Evolutionary conservation across 2,329 filamentous ascomycete species (phyloP), one percentile per base, ranked within the genome.

Genomic region (Talaromyces sp.): DNA sequence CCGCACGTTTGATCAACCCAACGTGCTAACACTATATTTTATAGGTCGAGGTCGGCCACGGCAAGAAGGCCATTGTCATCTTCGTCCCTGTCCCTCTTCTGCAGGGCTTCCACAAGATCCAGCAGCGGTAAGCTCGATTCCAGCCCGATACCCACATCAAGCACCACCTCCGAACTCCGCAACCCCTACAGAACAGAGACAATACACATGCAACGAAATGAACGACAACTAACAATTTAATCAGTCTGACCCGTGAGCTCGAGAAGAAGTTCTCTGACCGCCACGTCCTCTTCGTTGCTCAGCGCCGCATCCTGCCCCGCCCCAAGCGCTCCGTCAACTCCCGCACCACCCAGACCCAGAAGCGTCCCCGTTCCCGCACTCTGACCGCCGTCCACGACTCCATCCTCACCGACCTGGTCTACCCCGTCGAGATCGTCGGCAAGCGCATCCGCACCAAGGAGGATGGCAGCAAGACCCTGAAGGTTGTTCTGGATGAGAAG

Each of bases 191-290:
- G 9, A 30, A 30, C 27, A 27, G 11, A 7, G 19, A 11, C 8
- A 42, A 24, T 7, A n/a, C 33, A 11, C 11, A 17, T 33, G 13
- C 17, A 47, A 41, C 22, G 19, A 33, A 20, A 33, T 16, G 19
- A 49, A 40, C 14, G 7, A 33, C 35, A 50, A 51, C 45, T 62
- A 54, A 60, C 50, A 49, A 46, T 13, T 43, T 7, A 27, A 30
- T 49, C 61, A 97, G 93, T 77, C 88, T 99, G 77, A 99, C 94
- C 81, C 94, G 94, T 82, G 94, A 99, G 86, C 92, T 99, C 77
- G 94, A 99, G 89, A 99, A 99, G 91, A 99, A 99, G 86, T 99
- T 99, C 91, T 97, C 94, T 65, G 94, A 99, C 86, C 94, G 94
- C 82, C 94, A 99, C 82, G 94, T 99, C 79, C 85, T 99, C 79